These are phyloP conservation scores for Hericium rajendrae DNA, from an alignment of 768 basidiomycete genomes.

Conservation along the genomic window DNA sequence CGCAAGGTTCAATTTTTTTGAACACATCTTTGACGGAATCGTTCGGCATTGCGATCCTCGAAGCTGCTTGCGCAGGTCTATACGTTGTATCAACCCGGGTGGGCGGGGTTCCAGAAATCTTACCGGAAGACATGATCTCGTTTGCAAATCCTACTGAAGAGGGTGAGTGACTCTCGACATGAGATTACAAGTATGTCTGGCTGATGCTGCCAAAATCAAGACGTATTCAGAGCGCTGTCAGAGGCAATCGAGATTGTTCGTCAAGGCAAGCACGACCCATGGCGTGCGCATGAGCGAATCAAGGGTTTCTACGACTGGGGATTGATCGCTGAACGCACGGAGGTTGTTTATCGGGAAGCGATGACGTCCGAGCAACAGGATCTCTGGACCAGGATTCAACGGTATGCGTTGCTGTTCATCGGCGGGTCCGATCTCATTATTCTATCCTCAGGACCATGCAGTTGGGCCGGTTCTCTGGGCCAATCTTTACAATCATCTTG, in stretches of 20 bases:
- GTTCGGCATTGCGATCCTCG: conserved; percentile 95
- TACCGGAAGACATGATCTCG: conserved; percentile 91
- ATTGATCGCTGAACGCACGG: conserved; percentile 70
- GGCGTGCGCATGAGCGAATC: conserved; percentile 66
- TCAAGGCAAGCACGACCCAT: conserved; percentile 62
- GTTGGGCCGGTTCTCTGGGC: conserved; percentile 73
- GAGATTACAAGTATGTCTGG: too few relatives aligned
- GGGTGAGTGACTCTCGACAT: too few relatives aligned
- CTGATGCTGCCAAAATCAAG: too few relatives aligned
- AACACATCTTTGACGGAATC: conserved; percentile 95
- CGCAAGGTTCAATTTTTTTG: conserved; percentile 82
- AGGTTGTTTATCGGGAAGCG: conserved; percentile 70
- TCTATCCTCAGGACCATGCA: conserved; percentile 50
- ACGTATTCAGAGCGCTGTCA: conserved; percentile 75
- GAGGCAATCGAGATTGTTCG: conserved; percentile 68
- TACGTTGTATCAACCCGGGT: conserved; percentile 93
- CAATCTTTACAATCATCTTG: conserved; percentile 81
- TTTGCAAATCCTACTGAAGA: conserved; percentile 93
- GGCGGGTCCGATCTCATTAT: background rate
- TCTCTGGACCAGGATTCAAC: conserved; percentile 67
- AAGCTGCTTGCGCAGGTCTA: conserved; percentile 90
- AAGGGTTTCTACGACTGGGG: conserved; percentile 83
- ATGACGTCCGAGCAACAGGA: conserved; percentile 50
- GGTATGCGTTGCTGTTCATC: conserved; percentile 34
- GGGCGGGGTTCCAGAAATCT: conserved; percentile 91